Evolutionary conservation across 768 basidiomycete species (phyloP).

Genomic region (Atractiella rhizophila): DNA sequence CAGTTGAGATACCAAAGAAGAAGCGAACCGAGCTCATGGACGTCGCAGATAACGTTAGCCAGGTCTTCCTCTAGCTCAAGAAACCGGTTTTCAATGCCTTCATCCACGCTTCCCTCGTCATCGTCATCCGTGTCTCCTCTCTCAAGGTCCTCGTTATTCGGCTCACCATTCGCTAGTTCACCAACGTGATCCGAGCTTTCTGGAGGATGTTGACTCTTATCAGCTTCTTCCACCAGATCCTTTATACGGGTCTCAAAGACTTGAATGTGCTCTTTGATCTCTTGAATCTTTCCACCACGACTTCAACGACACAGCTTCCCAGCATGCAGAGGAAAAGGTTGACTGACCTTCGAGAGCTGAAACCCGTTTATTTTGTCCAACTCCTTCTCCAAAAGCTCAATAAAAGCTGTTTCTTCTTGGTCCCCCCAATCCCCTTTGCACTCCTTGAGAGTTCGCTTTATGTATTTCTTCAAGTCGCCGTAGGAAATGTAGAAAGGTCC

Average conservation of each 20-base stretch:
- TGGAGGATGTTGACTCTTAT: slow-evolving; percentile 11
- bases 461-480: slow-evolving; percentile 59
- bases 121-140: slow-evolving; percentile 8
- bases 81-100: slow-evolving; percentile 51
- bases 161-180: slow-evolving; percentile 39
- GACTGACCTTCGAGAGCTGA: slow-evolving; percentile 64
- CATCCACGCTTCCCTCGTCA: slow-evolving; percentile 18
- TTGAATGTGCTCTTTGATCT: neutral
- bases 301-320: too few relatives aligned
- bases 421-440: slow-evolving; percentile 35
- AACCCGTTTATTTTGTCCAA: slow-evolving; percentile 85
- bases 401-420: slow-evolving; percentile 60
- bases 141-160: slow-evolving; percentile 36
- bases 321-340: slow-evolving; percentile 28
- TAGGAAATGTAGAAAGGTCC: slow-evolving; percentile 73
- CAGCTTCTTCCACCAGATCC: slow-evolving; percentile 6
- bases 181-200: slow-evolving; percentile 11
- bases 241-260: neutral
- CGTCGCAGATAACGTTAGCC: slow-evolving; percentile 63
- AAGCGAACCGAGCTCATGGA: slow-evolving; percentile 20
- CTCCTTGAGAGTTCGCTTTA: slow-evolving; percentile 29
- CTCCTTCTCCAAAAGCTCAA: slow-evolving; percentile 31
- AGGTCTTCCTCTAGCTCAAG: slow-evolving; percentile 76
- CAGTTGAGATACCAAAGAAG: neutral
- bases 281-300: neutral